Base-by-base conservation (phyloP, 208 protist genomes). In the Blastocrithidia nonstop region DNA sequence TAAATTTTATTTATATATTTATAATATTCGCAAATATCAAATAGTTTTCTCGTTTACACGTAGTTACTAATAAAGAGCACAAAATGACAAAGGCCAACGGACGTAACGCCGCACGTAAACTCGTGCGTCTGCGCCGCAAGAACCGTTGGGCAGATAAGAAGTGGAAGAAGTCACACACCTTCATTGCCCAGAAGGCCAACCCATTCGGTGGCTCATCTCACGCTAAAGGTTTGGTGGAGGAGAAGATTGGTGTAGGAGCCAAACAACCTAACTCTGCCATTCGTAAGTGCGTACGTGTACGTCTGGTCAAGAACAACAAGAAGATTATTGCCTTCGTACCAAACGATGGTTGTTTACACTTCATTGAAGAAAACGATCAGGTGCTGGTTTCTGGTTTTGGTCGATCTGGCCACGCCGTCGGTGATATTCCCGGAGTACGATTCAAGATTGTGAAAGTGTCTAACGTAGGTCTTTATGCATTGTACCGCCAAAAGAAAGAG, bases 221-320 rank as follows among this genome's bases (percentile, higher is more conserved):
- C 83, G 97, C 95, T 41, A 99, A 98, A 75, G 98, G 97, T 38
- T 99, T 99, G 49, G 97, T 99, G 26, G 61, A 98, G 48, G 96
- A 99, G 85, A 99, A 99, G 88, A 90, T 99, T 57, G 98, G 97
- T 69, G 96, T 99, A 71, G 97, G 98, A 67, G 91, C 97, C 41
- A 99, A 99, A 78, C 98, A 99, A 94, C 98, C 98, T 61, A 99
- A 99, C 96, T 99, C 98, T 62, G 98, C 98, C 47, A 98, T 99
- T 68, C 97, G 98, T 89, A 99, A 99, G 84, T 99, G 96, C 75
- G 96, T 99, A 37, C 95, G 97, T 78, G 97, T 99, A 48, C 97
- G 99, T 87, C 93, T 99, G 33, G 99, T 98, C 82, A 99, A 99
- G 93, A 99, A 99, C 92, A 95, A 96, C 63, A 99, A 99, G 93